phyloP scores from a whole-genome alignment of 176 grass and related monocot genomes.

The Oryza meridionalis region DNA sequence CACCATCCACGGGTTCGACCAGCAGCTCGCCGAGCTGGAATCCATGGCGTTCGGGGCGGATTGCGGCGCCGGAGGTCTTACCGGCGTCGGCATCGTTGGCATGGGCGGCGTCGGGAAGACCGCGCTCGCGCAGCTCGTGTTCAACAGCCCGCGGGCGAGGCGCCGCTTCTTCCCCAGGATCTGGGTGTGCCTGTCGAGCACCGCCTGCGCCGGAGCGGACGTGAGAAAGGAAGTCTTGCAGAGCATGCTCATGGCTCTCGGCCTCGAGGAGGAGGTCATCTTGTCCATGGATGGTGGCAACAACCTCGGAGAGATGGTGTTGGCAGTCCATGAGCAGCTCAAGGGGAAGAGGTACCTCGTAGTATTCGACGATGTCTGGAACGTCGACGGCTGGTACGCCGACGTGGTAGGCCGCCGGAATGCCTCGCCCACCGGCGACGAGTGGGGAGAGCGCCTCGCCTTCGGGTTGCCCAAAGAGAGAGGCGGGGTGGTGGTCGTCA shows the following conservation, averaged over 20 bases:
- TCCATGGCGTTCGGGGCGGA: slow-evolving; percentile 29
- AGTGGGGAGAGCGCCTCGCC: slow-evolving; percentile 24
- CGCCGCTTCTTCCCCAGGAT: slow-evolving; percentile 51
- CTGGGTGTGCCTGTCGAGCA: slow-evolving; percentile 49
- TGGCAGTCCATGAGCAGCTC: slow-evolving; percentile 48
- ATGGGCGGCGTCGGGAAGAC: slow-evolving; percentile 59
- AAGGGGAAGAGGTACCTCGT: slow-evolving; percentile 43
- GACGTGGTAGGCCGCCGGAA: slow-evolving; percentile 1
- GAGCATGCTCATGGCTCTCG: slow-evolving; percentile 56
- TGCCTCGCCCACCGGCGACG: background rate
- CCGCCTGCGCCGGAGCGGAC: slow-evolving; percentile 9
- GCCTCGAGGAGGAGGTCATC: slow-evolving; percentile 53
- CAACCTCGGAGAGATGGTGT: slow-evolving; percentile 30
- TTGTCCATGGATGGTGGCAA: slow-evolving; percentile 31
- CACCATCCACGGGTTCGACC: slow-evolving; percentile 45
- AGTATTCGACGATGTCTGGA: slow-evolving; percentile 60
- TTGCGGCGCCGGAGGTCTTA: slow-evolving; percentile 9
- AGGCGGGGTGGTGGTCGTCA: slow-evolving; percentile 52
- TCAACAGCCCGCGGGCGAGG: slow-evolving; percentile 40
- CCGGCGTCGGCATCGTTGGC: slow-evolving; percentile 50
- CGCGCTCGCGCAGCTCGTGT: slow-evolving; percentile 47
- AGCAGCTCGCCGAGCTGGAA: slow-evolving; percentile 42
- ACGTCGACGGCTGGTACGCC: slow-evolving; percentile 42
- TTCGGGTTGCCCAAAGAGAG: slow-evolving; percentile 45
- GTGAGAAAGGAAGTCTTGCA: slow-evolving; percentile 50